Evolutionary conservation across 164 flowering plant genomes (phyloP), one percentile per base, ranked within the genome.

Genomic region (Santalum album): DNA sequence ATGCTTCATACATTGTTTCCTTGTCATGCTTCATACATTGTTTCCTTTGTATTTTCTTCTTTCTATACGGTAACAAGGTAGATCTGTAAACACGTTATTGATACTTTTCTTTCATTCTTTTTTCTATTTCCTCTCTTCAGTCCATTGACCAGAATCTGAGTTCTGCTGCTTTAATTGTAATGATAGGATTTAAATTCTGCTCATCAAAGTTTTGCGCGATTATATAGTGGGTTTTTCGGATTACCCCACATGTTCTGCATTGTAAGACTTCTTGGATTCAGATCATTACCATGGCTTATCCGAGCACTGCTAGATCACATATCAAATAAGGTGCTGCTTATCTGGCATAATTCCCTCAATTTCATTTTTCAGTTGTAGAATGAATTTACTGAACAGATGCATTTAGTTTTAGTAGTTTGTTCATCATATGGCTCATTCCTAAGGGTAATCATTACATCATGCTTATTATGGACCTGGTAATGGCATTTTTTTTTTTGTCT

Each of bases 211-310:
- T 83, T 82, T 82, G 88, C 88, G 29, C 79, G 90, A 32, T 58
- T 94, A 49, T 80, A 90, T 54, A 80, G 85, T 79, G 95, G 87
- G 19, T 94, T 94, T 68, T 82, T 94, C 66, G 99, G 99, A 46
- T 69, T 86, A 32, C 92, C 97, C 47, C 99, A 94, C 72, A 79
- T 94, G 78, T 75, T 79, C 66, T 71, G 95, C 48, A 73, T 87
- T 36, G 84, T 80, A 49, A 75, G 77, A 66, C 90, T 94, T 60
- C 75, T 94, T 39, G 97, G 97, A 32, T 68, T 90, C n/a, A 79
- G 95, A 66, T 94, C 99, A 48, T 72, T 94, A 71, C 99, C 99
- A 24, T 94, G 96, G 96, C 96, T 94, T 58, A 90, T 94, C 56
- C 74, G 99, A 54, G 97, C 91, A 26, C 75, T 94, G 16, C 76